Base-by-base conservation (phyloP, 202 grass and related monocot species). In the Carex arenaria region DNA sequence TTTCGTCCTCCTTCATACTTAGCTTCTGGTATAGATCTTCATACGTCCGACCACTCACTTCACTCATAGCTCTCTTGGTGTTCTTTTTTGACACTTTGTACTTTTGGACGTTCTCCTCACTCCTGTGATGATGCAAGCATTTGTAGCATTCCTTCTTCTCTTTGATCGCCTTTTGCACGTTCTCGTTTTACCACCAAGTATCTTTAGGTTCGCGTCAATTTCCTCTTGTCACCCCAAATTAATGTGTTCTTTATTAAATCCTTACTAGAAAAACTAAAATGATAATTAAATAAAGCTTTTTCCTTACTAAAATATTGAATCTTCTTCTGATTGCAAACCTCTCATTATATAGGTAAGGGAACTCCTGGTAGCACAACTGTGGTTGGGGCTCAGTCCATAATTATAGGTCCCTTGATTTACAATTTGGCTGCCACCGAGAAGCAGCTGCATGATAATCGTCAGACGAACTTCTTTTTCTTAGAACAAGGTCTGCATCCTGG, bases 361-460 rank as follows among this genome's bases (percentile, higher is more conserved):
- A 87, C 86, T 42, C 90, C 90, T 67, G 86, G 90, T 9, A 89
- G 87, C 4, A 91, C 89, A 0, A 89, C 75, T 0, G 90, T 94
- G 3, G 86, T 57, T 13, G 90, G 92, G 0, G 87, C 88, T 0
- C 9, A 45, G 1, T 10, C 43, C 5, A 47, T 0, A 47, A 2
- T 47, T 47, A 0, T 47, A 47, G 2, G 12, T 0, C 51, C 84
- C 65, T 28, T 28, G 85, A 82, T 82, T 0, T 95, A 95, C 83
- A 3, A 0, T 0, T 98, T 93, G 52, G 93, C 91, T 26, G 93
- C 93, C 2, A 78, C 88, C 1, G 91, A 92, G 84, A 90, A 88
- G 32, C 93, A 94, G 78, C 9, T 92, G 73, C 93, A 92, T 64
- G 87, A 92, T 78, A 91, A 99, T 67, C 88, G 80, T 72, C 83